Evolutionary conservation across 176 grass and related monocot genomes (phyloP).

Genomic region (Cocos nucifera): DNA sequence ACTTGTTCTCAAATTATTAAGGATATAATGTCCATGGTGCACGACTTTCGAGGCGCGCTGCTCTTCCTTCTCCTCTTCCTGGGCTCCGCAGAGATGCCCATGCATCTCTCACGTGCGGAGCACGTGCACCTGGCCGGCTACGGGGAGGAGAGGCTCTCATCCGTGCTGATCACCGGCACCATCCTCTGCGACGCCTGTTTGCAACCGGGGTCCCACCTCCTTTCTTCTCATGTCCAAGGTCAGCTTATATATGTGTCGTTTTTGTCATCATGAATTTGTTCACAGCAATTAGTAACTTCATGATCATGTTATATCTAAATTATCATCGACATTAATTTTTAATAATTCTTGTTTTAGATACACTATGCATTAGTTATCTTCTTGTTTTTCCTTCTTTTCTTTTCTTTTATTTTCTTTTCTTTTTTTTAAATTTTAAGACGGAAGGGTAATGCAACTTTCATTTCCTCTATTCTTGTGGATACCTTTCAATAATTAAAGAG

Average conservation of each 20-base stretch:
- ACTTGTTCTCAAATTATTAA: too few relatives aligned
- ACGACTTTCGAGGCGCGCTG: background rate
- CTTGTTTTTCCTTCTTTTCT: too few relatives aligned
- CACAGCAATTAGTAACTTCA: background rate
- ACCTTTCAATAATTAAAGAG: too few relatives aligned
- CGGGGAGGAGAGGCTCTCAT: slow-evolving; percentile 19
- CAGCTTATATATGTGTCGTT: background rate
- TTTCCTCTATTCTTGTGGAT: too few relatives aligned
- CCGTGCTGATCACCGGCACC: slow-evolving; percentile 10
- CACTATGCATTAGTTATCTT: too few relatives aligned
- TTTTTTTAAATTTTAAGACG: too few relatives aligned
- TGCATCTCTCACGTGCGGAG: slow-evolving; percentile 8
- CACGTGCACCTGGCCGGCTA: slow-evolving; percentile 9
- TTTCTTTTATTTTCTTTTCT: too few relatives aligned
- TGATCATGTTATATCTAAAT: background rate
- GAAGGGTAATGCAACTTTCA: too few relatives aligned
- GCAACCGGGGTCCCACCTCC: background rate
- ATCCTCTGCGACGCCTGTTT: slow-evolving; percentile 6
- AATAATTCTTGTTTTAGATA: too few relatives aligned
- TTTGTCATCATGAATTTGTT: background rate
- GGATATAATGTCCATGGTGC: background rate
- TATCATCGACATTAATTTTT: background rate
- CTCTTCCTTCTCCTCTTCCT: background rate
- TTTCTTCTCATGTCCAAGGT: slow-evolving; percentile 2
- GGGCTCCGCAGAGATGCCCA: background rate